Base-by-base conservation (phyloP, 1,284 basidiomycete genomes). In the Puccinia brachypodii region DNA sequence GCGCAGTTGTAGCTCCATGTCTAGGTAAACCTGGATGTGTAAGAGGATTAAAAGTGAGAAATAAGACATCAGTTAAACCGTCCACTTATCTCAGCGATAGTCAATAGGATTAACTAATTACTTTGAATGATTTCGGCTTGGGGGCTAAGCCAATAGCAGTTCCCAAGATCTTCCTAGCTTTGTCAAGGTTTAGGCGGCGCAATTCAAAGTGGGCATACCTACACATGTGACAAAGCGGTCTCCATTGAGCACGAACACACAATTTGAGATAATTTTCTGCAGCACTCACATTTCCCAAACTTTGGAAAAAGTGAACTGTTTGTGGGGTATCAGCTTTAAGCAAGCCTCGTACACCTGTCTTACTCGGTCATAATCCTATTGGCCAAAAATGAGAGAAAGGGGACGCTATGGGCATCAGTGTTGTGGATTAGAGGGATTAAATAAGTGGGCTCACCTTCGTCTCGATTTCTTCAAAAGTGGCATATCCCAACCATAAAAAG, bases 261-360 rank as follows among this genome's bases (percentile, higher is more conserved):
- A 28, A 50, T 22, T 16, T 25, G n/a, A 38, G 56, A 3, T 2
- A 73, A 36, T 31, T 13, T n/a, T 33, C n/a, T 33, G 13, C 60
- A 36, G 3, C n/a, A 72, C 78, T 50, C 42, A 81, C 78, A 81
- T 81, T 62, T 81, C 78, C 86, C 86, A 87, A 28, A 87, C 84
- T 84, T 99, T 99, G 16, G 96, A 94, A 84, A 99, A 99, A 0
- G 97, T 98, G 87, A 99, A 99, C 80, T 92, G 90, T 85, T 95
- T 95, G 87, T 99, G 97, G 0, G 97, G 96, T 0, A 98, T 92
- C 33, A 98, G 90, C 82, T 90, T 91, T 82, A 97, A 88, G 4
- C 93, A 94, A 0, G 95, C 95, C 87, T 95, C 92, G 88, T 96
- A 98, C 42, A 99, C 92, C 85, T 98, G 93, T 74, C 95, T 90